A percentile compares a stretch with the other conserved stretches of the same genome.
Conservation (phyloP, 1,284 basidiomycete species). For the Fomitopsis palustris region DNA sequence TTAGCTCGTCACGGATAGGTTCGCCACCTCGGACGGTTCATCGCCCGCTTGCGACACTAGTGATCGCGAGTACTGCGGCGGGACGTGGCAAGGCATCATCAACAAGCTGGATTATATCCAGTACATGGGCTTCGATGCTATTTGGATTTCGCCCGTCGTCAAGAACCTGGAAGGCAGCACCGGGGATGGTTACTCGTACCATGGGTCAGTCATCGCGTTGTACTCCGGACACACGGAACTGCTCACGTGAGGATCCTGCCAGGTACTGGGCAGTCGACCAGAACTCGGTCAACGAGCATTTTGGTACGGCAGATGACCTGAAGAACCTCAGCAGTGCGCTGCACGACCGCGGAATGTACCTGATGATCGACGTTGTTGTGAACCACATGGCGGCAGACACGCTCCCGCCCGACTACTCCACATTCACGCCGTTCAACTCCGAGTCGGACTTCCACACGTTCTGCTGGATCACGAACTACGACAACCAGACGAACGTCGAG, state of each 20-base stretch:
- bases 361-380: conserved; percentile 79
- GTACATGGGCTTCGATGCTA: conserved; percentile 72
- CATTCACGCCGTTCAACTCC: conserved; percentile 56
- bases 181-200: conserved; percentile 65
- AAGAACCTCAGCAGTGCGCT: conserved; percentile 60
- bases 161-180: conserved; percentile 69
- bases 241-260: background rate
- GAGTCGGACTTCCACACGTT: conserved; percentile 60
- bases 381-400: conserved; percentile 69
- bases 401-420: conserved; percentile 51
- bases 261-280: conserved; percentile 66
- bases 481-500: conserved; percentile 61
- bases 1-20: conserved; percentile 69
- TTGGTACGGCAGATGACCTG: conserved; percentile 68
- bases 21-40: conserved; percentile 52
- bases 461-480: conserved; percentile 48
- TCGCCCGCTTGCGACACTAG: conserved; percentile 52
- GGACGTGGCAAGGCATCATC: conserved; percentile 73
- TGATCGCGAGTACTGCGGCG: conserved; percentile 64
- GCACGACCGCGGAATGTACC: conserved; percentile 68
- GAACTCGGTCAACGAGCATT: conserved; percentile 60
- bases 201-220: conserved; percentile 34
- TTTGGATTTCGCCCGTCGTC: conserved; percentile 66
- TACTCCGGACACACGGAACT: background rate
- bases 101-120: conserved; percentile 78